A percentile compares a stretch with the other conserved stretches of the same genome.
Evolutionary conservation across 495 filamentous ascomycete genomes (phyloP).

Genomic region (Lophiostoma macrostomum): DNA sequence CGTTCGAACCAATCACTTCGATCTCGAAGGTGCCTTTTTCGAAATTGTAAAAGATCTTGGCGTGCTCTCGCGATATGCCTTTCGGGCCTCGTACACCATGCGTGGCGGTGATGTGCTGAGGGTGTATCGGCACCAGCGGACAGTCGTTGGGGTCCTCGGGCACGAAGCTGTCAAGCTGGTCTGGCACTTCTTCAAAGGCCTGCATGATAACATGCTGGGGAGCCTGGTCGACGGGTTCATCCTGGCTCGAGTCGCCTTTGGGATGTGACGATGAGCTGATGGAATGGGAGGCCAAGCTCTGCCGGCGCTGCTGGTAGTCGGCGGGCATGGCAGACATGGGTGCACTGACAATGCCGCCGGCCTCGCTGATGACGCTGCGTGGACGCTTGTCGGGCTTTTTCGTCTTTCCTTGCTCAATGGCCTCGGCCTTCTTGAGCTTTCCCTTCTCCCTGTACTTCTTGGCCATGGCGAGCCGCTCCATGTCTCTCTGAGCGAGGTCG

Average conservation of each 20-base stretch:
- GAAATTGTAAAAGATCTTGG: slow-evolving; percentile 78
- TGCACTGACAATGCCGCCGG: slow-evolving; percentile 28
- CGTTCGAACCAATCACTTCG: slow-evolving; percentile 78
- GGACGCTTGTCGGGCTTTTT: not conserved
- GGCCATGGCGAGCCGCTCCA: slow-evolving; percentile 20
- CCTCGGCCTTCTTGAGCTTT: slow-evolving; percentile 4
- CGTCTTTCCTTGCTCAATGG: slow-evolving; percentile 6
- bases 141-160: slow-evolving; percentile 53
- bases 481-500: slow-evolving; percentile 19
- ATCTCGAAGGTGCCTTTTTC: slow-evolving; percentile 72
- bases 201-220: slow-evolving; percentile 25
- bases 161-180: slow-evolving; percentile 8
- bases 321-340: slow-evolving; percentile 10
- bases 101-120: slow-evolving; percentile 49
- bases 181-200: slow-evolving; percentile 17
- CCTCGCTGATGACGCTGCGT: slow-evolving; percentile 30
- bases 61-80: slow-evolving; percentile 79
- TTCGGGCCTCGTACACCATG: slow-evolving; percentile 56
- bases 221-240: slow-evolving; percentile 19
- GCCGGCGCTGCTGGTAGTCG: slow-evolving; percentile 25
- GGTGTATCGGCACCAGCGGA: slow-evolving; percentile 78
- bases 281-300: slow-evolving; percentile 29
- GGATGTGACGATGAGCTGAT: slow-evolving; percentile 20
- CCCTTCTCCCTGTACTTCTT: slow-evolving; percentile 12
- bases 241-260: slow-evolving; percentile 7